Evolutionary conservation across 73 alveolate species (phyloP), one percentile per base, ranked within the genome.

Genomic region (Blepharisma stoltei): DNA sequence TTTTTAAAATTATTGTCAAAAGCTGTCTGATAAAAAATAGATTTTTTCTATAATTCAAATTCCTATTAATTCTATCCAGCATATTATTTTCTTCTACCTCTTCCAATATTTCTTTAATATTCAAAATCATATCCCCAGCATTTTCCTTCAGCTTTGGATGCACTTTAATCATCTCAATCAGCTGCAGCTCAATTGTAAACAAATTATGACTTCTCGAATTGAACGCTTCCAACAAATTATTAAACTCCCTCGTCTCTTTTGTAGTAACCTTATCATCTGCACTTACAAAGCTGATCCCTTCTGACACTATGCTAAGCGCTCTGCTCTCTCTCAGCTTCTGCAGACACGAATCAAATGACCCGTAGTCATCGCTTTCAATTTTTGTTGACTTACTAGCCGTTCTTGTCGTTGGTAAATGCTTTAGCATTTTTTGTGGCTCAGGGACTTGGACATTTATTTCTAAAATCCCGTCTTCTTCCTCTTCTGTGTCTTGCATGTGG

Each of bases 11-110:
- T n/a, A n/a, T n/a, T n/a, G n/a, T n/a, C n/a, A n/a, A n/a, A n/a
- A n/a, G n/a, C n/a, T n/a, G n/a, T n/a, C n/a, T n/a, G n/a, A n/a
- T n/a, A n/a, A n/a, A n/a, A n/a, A n/a, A n/a, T 54, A 23, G 54
- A 55, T 21, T 14, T 18, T 66, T 76, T 48, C 32, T 73, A 41
- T 53, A 82, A 49, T 9, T 77, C 66, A 54, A 82, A 77, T 32
- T 75, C 76, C 27, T 68, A 54, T 49, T 60, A 70, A 43, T 54
- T 55, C n/a, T n/a, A n/a, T n/a, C n/a, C n/a, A n/a, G n/a, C n/a
- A n/a, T n/a, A n/a, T 43, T 38, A 70, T 47, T 54, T 65, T 50
- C 83, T 50, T 71, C 67, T 41, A 68, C 71, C 18, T 80, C 48
- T 41, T 85, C 82, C 78, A 23, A 78, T 18, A 6, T 48, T 11